A percentile compares a stretch with the other conserved stretches of the same genome.
Conservation (phyloP, 495 filamentous ascomycete genomes). For the Geoglossum glabrum region DNA sequence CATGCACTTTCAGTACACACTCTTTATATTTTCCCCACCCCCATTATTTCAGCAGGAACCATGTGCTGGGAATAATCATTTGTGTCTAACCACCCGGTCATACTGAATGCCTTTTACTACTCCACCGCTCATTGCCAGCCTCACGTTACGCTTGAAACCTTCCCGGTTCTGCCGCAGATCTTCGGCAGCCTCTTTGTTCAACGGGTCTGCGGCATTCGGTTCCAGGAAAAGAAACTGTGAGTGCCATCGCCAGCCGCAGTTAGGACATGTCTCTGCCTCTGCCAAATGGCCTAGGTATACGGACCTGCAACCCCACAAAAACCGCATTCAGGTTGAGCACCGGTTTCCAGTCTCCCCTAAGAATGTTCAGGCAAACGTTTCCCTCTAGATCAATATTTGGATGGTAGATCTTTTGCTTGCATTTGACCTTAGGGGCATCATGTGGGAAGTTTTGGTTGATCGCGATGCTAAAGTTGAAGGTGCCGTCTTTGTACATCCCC, state of each 20-base stretch:
- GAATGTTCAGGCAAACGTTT: slow-evolving; percentile 92
- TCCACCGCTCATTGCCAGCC: slow-evolving; percentile 62
- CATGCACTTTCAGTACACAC: neutral
- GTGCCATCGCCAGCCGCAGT: neutral
- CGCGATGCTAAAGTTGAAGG: slow-evolving; percentile 75
- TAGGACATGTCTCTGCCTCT: neutral
- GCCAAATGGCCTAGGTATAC: slow-evolving; percentile 9
- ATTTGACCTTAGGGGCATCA: slow-evolving; percentile 95
- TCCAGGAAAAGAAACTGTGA: slow-evolving; percentile 85
- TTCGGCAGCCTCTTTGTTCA: slow-evolving; percentile 94
- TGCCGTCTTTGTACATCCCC: slow-evolving; percentile 87
- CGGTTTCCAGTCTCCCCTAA: slow-evolving; percentile 97
- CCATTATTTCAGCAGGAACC: neutral
- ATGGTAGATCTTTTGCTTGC: slow-evolving; percentile 96
- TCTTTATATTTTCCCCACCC: neutral
- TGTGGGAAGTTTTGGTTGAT: slow-evolving; percentile 94
- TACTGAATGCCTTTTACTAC: slow-evolving; percentile 49
- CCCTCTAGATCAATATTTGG: slow-evolving; percentile 97
- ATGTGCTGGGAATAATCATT: neutral
- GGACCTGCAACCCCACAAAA: slow-evolving; percentile 78
- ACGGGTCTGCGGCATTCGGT: slow-evolving; percentile 86
- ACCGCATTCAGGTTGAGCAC: slow-evolving; percentile 93
- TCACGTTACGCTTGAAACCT: slow-evolving; percentile 77
- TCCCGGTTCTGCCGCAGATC: slow-evolving; percentile 72
- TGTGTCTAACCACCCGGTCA: slow-evolving; percentile 43